Evolutionary conservation across 1,284 basidiomycete species (phyloP), one percentile per base, ranked within the genome.

Genomic region (Tylopilus orsonianus): DNA sequence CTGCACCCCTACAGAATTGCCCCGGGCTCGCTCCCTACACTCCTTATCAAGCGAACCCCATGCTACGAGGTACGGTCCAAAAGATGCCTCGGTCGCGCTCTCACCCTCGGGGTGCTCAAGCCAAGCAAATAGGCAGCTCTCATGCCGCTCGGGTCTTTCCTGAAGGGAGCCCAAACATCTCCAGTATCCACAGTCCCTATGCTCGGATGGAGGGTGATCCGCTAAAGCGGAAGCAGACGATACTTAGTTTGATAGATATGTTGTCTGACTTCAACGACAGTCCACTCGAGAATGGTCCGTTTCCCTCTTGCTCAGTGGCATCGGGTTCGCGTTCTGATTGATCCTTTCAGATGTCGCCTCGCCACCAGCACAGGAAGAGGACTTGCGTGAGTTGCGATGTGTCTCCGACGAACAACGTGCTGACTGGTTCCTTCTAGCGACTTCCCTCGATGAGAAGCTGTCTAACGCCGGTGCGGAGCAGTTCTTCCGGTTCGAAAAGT

Each of bases 201-300:
- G 53, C 64, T 42, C 63, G 64, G 24, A 55, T 56, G 50, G 65
- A 68, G 47, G 6, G 40, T 19, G 65, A 62, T 53, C 64, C 62
- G 46, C 48, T 67, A 43, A 73, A 62, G 52, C 70, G 84, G 35
- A 81, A 77, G 58, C 78, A 85, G 58, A 85, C 83, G 1, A 74
- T 87, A 44, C 65, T 85, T 34, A 83, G 74, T 54, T 64, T 87
- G 53, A 74, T 90, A 44, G 84, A 89, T 54, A 73, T 74, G 30
- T 59, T 79, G 52, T 77, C 80, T 54, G 78, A 87, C 49, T 57
- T 89, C 58, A 73, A 75, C 45, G 77, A 79, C 43, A 74, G 72
- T n/a, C 71, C 68, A 29, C 51, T 72, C n/a, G 73, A 69, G 13
- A 49, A 60, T 35, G 69, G 81, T 80, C 54, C 49, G 74, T 70